Evolutionary conservation across 2,329 filamentous ascomycete species (phyloP).

Genomic region (Fusarium sp.): DNA sequence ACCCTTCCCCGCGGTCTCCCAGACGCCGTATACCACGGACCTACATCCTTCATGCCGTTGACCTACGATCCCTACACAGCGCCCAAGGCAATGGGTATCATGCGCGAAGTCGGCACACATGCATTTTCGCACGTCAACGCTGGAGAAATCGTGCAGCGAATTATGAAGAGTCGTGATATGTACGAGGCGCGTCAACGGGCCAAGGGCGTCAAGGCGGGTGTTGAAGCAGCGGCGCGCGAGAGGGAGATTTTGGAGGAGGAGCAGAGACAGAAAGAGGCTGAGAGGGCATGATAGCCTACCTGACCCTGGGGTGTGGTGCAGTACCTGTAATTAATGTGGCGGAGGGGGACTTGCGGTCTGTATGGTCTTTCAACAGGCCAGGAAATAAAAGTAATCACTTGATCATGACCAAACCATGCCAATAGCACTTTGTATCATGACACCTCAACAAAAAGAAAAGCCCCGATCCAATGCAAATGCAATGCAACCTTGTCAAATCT

Average conservation of each 20-base stretch:
- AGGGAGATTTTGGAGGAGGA: constrained; percentile 72
- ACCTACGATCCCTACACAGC: constrained; percentile 85
- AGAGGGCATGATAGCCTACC: constrained; percentile 45
- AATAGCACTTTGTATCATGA: constrained; percentile 19
- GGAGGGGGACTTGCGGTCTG: no score
- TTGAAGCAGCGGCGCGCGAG: constrained; percentile 73
- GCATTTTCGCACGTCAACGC: constrained; percentile 89
- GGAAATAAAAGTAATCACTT: constrained; percentile 28
- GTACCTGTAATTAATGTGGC: constrained; percentile 18
- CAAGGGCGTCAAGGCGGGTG: constrained; percentile 87
- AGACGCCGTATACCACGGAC: constrained; percentile 92
- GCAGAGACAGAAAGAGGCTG: constrained; percentile 61
- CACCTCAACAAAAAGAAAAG: constrained; percentile 8
- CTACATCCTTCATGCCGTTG: constrained; percentile 86
- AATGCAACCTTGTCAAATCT: constrained; percentile 29
- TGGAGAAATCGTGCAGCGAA: constrained; percentile 88
- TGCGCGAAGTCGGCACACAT: constrained; percentile 80
- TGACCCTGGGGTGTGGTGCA: no score
- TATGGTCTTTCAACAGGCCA: constrained; percentile 46
- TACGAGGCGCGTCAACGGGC: constrained; percentile 93
- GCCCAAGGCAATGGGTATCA: constrained; percentile 85
- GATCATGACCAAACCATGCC: constrained; percentile 18
- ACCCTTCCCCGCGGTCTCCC: constrained; percentile 79
- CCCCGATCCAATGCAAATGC: constrained; percentile 11
- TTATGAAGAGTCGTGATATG: constrained; percentile 84